A percentile compares a stretch with the other conserved stretches of the same genome.
Evolutionary conservation across 2,329 filamentous ascomycete species (phyloP).

Genomic region (Magnaporthiopsis rhizophila): DNA sequence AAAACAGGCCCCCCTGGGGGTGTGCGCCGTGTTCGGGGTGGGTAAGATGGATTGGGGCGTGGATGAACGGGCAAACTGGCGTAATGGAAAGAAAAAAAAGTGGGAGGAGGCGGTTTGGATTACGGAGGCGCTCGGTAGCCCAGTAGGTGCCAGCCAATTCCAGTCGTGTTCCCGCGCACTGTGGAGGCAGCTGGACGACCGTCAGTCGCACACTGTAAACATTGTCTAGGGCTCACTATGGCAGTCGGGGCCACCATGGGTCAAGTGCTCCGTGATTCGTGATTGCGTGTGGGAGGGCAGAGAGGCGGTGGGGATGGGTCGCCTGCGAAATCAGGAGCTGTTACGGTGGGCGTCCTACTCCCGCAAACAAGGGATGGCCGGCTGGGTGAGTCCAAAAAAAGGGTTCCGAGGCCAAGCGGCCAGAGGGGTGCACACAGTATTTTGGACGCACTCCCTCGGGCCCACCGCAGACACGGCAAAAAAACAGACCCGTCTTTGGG

Average conservation of each 20-base stretch:
- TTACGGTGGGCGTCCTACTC: neutral
- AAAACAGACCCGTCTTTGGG: neutral
- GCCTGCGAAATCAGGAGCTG: neutral
- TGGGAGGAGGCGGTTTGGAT: neutral
- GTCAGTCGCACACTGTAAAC: neutral
- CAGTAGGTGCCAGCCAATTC: neutral
- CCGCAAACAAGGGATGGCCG: neutral
- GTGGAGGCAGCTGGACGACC: neutral
- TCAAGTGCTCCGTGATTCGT: constrained; percentile 6
- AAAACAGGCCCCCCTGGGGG: constrained; percentile 4
- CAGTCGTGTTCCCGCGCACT: neutral
- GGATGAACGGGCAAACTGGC: neutral
- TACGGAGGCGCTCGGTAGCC: neutral
- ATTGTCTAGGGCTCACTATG: neutral
- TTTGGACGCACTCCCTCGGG: neutral
- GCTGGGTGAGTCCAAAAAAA: neutral
- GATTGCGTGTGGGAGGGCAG: neutral
- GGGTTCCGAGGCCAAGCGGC: neutral
- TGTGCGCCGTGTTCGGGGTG: neutral
- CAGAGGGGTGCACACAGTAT: neutral
- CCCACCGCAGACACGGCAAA: neutral
- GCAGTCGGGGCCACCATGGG: neutral
- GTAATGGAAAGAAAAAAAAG: neutral
- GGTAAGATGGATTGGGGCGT: neutral
- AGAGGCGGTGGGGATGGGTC: neutral